Base-by-base conservation (phyloP, 495 filamentous ascomycete species). In the Bathelium albidoporum region DNA sequence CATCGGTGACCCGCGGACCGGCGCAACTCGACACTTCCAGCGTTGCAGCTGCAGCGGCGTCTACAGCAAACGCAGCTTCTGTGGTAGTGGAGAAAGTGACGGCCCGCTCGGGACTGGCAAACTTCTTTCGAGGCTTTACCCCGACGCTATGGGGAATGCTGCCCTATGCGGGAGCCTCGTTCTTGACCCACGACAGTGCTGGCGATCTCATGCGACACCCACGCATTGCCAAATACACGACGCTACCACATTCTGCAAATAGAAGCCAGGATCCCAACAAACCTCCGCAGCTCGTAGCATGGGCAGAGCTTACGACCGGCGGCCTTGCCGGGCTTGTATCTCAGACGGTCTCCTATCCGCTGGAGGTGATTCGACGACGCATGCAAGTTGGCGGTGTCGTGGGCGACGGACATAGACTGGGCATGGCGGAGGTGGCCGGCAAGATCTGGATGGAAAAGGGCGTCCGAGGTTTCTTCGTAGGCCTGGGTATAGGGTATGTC, bases 381-480 rank as follows among this genome's bases (percentile, higher is more conserved):
- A 97, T 97, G 91, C 94, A 98, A 72, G 94, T 98, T 1, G 88
- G 90, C 36, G 94, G 94, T 3, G 93, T 91, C 1, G 90, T 96
- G 1, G 94, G 94, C 12, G 91, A 96, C 69, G 91, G 91, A 1
- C 88, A 82, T 59, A 79, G 89, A 29, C 75, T 96, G 12, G 77
- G 85, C 52, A 89, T 98, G 62, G 76, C 75, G 22, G 93, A 98
- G 76, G 96, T 91, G 1, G 86, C 83, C 26, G 76, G 73, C 60
- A 79, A 80, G 68, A 92, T 98, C 65, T 88, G 81, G 71, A 73
- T 79, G 64, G 91, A 94, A 75, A 80, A 79, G 22, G 95, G 94
- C 0, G 77, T 87, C 65, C 79, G 82, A 36, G 94, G 94, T 1
- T 98, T 95, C 74, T 98, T 87, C 77, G 88, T 97, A 26, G 94